Percentiles rank a stretch among this genome's conserved stretches.
Conservation (phyloP, 2,329 filamentous ascomycete genomes). For the Neospermospora avenae region DNA sequence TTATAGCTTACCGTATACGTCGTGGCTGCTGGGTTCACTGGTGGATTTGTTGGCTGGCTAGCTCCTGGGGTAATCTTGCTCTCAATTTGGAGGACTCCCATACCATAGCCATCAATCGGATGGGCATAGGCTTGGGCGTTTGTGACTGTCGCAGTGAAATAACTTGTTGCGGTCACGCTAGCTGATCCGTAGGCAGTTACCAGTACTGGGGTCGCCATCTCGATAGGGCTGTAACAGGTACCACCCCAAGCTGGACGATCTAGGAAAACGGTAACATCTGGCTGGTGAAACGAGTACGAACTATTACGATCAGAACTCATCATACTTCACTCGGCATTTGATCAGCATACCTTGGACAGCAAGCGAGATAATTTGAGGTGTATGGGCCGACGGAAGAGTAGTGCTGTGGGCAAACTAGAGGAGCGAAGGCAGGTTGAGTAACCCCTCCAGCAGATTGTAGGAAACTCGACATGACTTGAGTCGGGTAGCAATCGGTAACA, state of each 20-base stretch:
- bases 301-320: slow-evolving; percentile 9
- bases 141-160: slow-evolving; percentile 18
- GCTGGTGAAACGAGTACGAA: slow-evolving; percentile 19
- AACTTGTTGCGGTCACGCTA: slow-evolving; percentile 22
- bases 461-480: slow-evolving; percentile 23
- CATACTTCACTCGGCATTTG: background rate
- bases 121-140: slow-evolving; percentile 26
- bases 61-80: slow-evolving; percentile 12
- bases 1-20: slow-evolving; percentile 19
- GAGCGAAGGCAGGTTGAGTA: slow-evolving; percentile 25
- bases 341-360: slow-evolving; percentile 26
- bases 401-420: slow-evolving; percentile 24
- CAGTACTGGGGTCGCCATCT: slow-evolving; percentile 7
- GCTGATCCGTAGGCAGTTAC: slow-evolving; percentile 23
- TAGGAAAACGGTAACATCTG: slow-evolving; percentile 9
- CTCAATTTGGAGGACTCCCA: slow-evolving; percentile 16
- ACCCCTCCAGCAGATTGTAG: slow-evolving; percentile 17
- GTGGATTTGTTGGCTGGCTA: background rate
- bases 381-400: slow-evolving; percentile 21
- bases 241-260: slow-evolving; percentile 27
- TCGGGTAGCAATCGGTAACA: slow-evolving; percentile 26
- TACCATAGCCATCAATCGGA: slow-evolving; percentile 24
- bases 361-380: slow-evolving; percentile 30
- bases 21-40: slow-evolving; percentile 3
- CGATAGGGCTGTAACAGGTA: slow-evolving; percentile 26